Base-by-base conservation (phyloP, 176 grass and related monocot genomes). In the Oryza meyeriana region DNA sequence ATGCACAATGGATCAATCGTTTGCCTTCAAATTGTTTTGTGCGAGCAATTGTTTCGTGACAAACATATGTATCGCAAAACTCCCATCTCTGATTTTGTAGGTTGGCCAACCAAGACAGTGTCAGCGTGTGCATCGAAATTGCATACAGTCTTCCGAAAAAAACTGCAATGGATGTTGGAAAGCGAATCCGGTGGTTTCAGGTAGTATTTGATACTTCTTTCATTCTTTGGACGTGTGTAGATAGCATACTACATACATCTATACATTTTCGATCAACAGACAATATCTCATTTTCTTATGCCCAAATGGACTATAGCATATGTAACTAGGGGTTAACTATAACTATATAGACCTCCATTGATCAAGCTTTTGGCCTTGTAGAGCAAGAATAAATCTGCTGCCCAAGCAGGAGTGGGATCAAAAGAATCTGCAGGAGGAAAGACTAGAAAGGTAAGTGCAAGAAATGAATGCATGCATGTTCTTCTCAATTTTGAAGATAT, bases 141-240 rank as follows among this genome's bases (percentile, higher is more conserved):
- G 63, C 79, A 28, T 61, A 2, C 1, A 1, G 3, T 42, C 79
- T 87, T 26, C 17, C 16, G 0, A 48, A 63, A 4, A 87, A 87
- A 52, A 76, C 78, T 2, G 36, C 12, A 17, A 0, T 9, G 9
- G 85, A 87, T 50, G 71, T 87, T 8, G 85, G 79, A 0, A 48
- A 39, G 31, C 64, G 85, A 34, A 50, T 14, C 38, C 72, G 79
- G 4, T 82, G 79, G 85, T 8, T 76, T 1, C 29, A 71, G 79
- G 85, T 78, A 44, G 72, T 81, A 47, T 20, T 22, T 31, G 11
- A 11, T 39, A n/a, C 59, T 29, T 48, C 12, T 50, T 50, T 50
- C 17, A 14, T 50, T n/a, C 50, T 20, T 7, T 57, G 20, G 4
- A 22, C 22, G 10, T 58, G 8, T 58, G 8, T 24, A 24, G 20